phyloP scores from a whole-genome alignment of 495 filamentous ascomycete species.

The Hapsidospora chrysogenum region DNA sequence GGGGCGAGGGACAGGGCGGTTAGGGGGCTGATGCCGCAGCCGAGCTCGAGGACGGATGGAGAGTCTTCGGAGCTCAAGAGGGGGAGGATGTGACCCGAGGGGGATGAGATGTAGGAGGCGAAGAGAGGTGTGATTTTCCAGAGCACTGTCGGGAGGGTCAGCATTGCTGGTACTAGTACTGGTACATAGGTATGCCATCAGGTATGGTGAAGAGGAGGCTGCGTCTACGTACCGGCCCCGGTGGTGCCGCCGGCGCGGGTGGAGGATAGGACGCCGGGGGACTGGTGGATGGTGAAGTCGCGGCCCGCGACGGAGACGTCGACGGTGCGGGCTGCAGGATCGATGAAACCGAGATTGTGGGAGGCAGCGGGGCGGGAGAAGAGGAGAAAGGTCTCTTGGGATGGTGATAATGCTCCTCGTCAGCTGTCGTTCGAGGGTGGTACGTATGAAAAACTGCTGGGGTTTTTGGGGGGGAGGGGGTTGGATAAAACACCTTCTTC shows the following conservation, averaged over 20 bases:
- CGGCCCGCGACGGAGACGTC: conserved; percentile 50
- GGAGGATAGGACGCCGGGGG: conserved; percentile 63
- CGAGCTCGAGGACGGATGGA: conserved; percentile 62
- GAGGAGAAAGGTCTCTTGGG: conserved; percentile 64
- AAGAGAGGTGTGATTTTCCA: conserved; percentile 89
- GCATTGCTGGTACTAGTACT: no score
- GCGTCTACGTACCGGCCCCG: conserved; percentile 66
- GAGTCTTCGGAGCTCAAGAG: conserved; percentile 31
- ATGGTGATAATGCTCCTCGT: no score
- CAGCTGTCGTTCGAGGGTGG: no score
- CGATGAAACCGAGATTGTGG: conserved; percentile 70
- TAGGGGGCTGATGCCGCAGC: conserved; percentile 70
- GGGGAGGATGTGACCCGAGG: conserved; percentile 34
- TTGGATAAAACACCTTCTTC: conserved; percentile 37
- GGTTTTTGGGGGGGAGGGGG: conserved; percentile 4
- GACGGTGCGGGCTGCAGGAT: conserved; percentile 45
- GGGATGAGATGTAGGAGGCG: conserved; percentile 28
- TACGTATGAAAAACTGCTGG: no score
- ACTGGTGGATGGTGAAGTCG: conserved; percentile 72
- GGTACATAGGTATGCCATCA: no score
- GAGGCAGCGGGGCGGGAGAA: conserved; percentile 64
- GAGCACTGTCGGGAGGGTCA: conserved; percentile 33
- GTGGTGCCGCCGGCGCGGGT: conserved; percentile 73
- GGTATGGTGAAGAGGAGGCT: no score
- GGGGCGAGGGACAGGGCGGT: conserved; percentile 49